Conservation (phyloP, 345 rosid genomes). For the Rhodomyrtus tomentosa region DNA sequence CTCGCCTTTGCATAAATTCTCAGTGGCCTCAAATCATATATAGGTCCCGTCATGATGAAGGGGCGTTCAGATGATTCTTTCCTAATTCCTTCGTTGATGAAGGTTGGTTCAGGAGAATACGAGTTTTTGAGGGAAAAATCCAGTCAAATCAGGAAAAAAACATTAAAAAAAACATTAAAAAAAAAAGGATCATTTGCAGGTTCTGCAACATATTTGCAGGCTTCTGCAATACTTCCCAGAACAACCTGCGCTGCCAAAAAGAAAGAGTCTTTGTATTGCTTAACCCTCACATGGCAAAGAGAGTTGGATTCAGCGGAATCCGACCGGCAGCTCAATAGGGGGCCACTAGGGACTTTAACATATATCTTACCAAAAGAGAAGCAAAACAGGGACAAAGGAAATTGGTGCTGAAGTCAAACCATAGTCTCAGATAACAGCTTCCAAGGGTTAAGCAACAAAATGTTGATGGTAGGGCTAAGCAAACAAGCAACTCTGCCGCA, state of each 20-base stretch:
- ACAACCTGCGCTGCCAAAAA: neutral
- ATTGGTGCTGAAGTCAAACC: neutral
- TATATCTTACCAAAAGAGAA: neutral
- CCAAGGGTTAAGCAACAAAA: neutral
- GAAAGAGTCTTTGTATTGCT: neutral
- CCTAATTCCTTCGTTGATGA: neutral
- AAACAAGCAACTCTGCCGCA: neutral
- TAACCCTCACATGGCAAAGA: neutral
- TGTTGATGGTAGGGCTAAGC: neutral
- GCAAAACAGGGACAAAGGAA: neutral
- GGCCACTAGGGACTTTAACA: neutral
- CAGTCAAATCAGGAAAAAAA: neutral
- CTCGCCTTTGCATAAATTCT: neutral
- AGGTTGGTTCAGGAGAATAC: neutral
- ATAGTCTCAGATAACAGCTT: neutral
- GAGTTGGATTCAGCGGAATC: neutral
- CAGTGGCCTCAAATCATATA: neutral
- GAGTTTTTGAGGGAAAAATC: neutral
- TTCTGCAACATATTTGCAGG: neutral
- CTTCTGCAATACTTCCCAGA: neutral
- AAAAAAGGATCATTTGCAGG: no score
- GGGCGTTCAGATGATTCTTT: neutral
- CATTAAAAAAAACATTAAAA: no score
- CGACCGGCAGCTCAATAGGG: neutral
- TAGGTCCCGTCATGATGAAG: neutral